Conservation (phyloP, 2,329 filamentous ascomycete species). For the Penicillium sclerotigenum region DNA sequence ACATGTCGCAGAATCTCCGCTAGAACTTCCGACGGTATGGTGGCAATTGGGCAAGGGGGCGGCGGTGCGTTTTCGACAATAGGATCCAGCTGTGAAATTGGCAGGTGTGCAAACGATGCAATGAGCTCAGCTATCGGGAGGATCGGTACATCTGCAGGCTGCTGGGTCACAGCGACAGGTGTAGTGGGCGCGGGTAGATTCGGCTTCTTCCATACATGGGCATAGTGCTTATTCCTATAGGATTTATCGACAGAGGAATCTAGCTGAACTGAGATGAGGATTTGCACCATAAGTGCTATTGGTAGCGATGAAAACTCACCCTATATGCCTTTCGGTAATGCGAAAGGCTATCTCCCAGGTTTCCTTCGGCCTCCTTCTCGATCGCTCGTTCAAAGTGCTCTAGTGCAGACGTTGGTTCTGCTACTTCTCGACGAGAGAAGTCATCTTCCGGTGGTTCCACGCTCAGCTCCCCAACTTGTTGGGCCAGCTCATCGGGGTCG, state of each 20-base stretch:
- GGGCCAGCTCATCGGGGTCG: constrained; percentile 33
- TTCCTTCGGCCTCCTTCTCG: constrained; percentile 80
- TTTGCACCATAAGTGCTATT: background rate
- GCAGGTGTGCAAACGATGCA: constrained; percentile 66
- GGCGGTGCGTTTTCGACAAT: constrained; percentile 67
- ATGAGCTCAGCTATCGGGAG: constrained; percentile 67
- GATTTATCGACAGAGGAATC: constrained; percentile 78
- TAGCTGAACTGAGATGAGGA: constrained; percentile 54
- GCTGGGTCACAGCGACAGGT: constrained; percentile 54
- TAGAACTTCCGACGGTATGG: constrained; percentile 79
- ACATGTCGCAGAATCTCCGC: constrained; percentile 74
- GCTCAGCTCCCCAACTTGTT: constrained; percentile 37
- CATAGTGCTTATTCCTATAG: constrained; percentile 91
- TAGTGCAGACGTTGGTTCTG: constrained; percentile 69
- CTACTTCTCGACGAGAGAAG: constrained; percentile 30
- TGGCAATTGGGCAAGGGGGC: constrained; percentile 76
- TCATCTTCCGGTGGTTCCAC: constrained; percentile 36
- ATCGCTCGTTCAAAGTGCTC: constrained; percentile 93
- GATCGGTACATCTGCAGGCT: constrained; percentile 52
- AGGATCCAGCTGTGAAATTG: constrained; percentile 66
- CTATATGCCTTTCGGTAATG: constrained; percentile 89
- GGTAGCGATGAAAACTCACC: constrained; percentile 45
- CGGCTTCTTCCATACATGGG: constrained; percentile 56
- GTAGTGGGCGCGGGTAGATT: constrained; percentile 47
- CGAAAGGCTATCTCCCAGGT: constrained; percentile 79